Evolutionary conservation across 1,284 basidiomycete genomes (phyloP).

Genomic region (Ganoderma resinaceum): DNA sequence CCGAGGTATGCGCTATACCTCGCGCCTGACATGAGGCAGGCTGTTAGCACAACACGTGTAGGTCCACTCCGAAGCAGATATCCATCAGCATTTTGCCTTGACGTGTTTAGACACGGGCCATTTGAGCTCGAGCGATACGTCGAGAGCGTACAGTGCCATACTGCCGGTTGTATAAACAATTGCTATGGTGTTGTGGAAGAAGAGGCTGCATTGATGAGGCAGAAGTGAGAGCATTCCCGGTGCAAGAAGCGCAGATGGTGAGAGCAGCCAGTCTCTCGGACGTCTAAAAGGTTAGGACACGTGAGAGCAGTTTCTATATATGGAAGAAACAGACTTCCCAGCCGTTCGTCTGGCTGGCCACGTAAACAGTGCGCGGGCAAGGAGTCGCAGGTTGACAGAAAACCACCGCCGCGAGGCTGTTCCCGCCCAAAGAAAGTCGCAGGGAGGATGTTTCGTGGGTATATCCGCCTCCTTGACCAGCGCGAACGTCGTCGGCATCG

Average conservation of each 20-base stretch:
- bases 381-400: conserved; percentile 13
- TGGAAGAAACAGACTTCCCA: conserved; percentile 14
- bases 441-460: conserved; percentile 35
- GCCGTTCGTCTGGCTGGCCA: conserved; percentile 15
- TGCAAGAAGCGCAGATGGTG: conserved; percentile 1
- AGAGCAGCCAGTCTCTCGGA: not conserved
- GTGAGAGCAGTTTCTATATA: not conserved
- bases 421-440: conserved; percentile 27
- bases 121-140: not conserved
- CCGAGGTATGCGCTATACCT: conserved; percentile 17
- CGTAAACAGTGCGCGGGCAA: conserved; percentile 21
- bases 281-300: not conserved
- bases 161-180: not conserved
- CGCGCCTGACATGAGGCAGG: conserved; percentile 30
- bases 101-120: not conserved
- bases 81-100: not conserved
- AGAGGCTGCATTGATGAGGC: not conserved
- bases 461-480: conserved; percentile 13
- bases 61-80: conserved; percentile 8
- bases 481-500: conserved; percentile 33
- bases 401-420: conserved; percentile 17
- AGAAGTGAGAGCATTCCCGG: not conserved
- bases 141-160: not conserved
- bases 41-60: conserved; percentile 32
- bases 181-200: not conserved